A percentile compares a stretch with the other conserved stretches of the same genome.
phyloP scores from a whole-genome alignment of 1,284 basidiomycete species.

The Megacollybia platyphylla region DNA sequence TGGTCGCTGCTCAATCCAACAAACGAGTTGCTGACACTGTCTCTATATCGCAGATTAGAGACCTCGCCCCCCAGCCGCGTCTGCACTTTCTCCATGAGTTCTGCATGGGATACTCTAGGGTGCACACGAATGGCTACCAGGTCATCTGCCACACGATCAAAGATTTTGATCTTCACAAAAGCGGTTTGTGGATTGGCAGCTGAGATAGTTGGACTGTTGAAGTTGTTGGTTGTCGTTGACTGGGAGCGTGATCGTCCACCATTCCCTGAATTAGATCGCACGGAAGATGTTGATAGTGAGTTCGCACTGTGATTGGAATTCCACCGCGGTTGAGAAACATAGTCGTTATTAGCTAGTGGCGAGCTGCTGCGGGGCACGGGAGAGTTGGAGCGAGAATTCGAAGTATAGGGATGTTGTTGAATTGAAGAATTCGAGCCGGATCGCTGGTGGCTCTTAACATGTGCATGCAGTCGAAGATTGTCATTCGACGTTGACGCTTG shows the following conservation, averaged over 20 bases:
- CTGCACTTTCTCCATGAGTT: slow-evolving; percentile 87
- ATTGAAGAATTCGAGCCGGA: slow-evolving; percentile 35
- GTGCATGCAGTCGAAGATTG: slow-evolving; percentile 22
- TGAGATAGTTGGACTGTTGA: slow-evolving; percentile 61
- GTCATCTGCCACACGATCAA: slow-evolving; percentile 84
- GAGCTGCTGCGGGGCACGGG: slow-evolving; percentile 21
- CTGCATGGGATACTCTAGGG: slow-evolving; percentile 75
- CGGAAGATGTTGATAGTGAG: slow-evolving; percentile 27
- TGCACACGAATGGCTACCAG: slow-evolving; percentile 96
- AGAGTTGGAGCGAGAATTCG: slow-evolving; percentile 29
- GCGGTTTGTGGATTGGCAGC: slow-evolving; percentile 66
- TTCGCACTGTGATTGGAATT: slow-evolving; percentile 16
- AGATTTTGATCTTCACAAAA: slow-evolving; percentile 97
- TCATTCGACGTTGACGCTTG: slow-evolving; percentile 11
- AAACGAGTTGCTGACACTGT: slow-evolving; percentile 45
- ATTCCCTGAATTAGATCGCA: slow-evolving; percentile 35
- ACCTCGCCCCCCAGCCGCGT: slow-evolving; percentile 76
- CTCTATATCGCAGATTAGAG: slow-evolving; percentile 57
- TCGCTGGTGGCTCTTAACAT: slow-evolving; percentile 36
- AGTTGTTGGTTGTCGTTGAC: slow-evolving; percentile 38
- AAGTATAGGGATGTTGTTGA: slow-evolving; percentile 19
- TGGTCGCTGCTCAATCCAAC: slow-evolving; percentile 59
- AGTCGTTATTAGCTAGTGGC: slow-evolving; percentile 15
- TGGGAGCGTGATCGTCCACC: slow-evolving; percentile 29
- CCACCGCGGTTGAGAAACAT: slow-evolving; percentile 15